Conservation (phyloP, 108 stramenopile genomes). For the Asterionellopsis glacialis region DNA sequence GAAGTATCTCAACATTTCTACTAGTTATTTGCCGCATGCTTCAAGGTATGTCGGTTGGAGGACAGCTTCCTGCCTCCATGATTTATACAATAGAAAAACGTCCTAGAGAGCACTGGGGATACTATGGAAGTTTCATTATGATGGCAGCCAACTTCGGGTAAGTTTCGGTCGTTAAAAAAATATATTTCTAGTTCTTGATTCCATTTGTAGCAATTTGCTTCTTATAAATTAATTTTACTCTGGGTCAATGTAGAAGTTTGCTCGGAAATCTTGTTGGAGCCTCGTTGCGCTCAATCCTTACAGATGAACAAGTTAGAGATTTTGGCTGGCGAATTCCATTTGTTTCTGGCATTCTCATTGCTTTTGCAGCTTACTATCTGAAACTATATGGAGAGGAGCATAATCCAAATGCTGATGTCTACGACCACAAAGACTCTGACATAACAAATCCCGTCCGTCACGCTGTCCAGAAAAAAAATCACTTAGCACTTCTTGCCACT, state of each 20-base stretch:
- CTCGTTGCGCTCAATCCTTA: conserved; percentile 40
- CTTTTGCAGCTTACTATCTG: conserved; percentile 45
- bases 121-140: conserved; percentile 60
- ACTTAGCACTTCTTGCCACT: conserved; percentile 42
- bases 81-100: conserved; percentile 55
- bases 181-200: too few species aligned
- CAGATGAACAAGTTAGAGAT: conserved; percentile 40
- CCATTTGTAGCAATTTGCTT: too few species aligned
- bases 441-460: conserved; percentile 39
- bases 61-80: conserved; percentile 52
- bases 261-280: conserved; percentile 54
- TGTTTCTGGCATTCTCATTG: conserved; percentile 61
- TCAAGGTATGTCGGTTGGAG: conserved; percentile 63
- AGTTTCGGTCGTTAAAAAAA: too few species aligned
- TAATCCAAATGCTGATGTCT: conserved; percentile 35
- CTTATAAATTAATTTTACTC: neutral
- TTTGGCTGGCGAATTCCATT: conserved; percentile 78
- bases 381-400: conserved; percentile 37
- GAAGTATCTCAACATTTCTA: conserved; percentile 31
- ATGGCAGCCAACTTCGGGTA: neutral
- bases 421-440: conserved; percentile 16
- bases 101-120: conserved; percentile 52
- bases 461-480: conserved; percentile 46
- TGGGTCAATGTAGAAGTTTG: conserved; percentile 53
- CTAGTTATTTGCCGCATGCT: conserved; percentile 48